Evolutionary conservation across 164 flowering plant genomes (phyloP).

Genomic region (Aristolochia contorta): DNA sequence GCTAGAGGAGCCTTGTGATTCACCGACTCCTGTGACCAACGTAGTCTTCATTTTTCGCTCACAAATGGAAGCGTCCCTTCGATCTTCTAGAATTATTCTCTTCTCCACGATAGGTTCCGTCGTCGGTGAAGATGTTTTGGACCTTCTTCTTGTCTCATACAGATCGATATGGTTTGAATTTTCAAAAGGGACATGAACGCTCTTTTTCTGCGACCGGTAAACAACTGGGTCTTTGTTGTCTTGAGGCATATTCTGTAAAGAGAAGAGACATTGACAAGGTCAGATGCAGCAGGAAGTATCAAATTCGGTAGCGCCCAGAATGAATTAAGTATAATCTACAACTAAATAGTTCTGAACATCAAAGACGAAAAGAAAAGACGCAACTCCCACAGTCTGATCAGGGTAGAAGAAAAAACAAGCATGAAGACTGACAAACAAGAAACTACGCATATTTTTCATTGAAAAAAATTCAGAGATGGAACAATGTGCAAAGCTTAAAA

Average conservation of each 20-base stretch:
- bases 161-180: constrained; percentile 67
- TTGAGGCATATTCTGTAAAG: constrained; percentile 65
- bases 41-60: constrained; percentile 19
- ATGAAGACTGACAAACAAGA: neutral
- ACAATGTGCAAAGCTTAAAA: too few species aligned
- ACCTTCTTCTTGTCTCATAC: constrained; percentile 44
- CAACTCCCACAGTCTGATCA: neutral
- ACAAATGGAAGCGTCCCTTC: constrained; percentile 6
- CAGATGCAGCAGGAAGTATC: constrained; percentile 16
- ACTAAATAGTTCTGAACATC: too few species aligned
- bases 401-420: neutral
- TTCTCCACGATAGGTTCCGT: constrained; percentile 16
- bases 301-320: neutral
- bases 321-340: too few species aligned
- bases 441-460: neutral
- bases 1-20: constrained; percentile 21
- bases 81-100: constrained; percentile 15
- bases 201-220: constrained; percentile 44
- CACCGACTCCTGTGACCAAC: constrained; percentile 12
- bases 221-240: constrained; percentile 42
- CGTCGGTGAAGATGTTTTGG: constrained; percentile 24
- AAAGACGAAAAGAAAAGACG: neutral
- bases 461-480: neutral
- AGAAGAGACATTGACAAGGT: constrained; percentile 23
- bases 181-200: constrained; percentile 41